phyloP scores from a whole-genome alignment of 2,329 filamentous ascomycete species.

The Epichloe sibirici region DNA sequence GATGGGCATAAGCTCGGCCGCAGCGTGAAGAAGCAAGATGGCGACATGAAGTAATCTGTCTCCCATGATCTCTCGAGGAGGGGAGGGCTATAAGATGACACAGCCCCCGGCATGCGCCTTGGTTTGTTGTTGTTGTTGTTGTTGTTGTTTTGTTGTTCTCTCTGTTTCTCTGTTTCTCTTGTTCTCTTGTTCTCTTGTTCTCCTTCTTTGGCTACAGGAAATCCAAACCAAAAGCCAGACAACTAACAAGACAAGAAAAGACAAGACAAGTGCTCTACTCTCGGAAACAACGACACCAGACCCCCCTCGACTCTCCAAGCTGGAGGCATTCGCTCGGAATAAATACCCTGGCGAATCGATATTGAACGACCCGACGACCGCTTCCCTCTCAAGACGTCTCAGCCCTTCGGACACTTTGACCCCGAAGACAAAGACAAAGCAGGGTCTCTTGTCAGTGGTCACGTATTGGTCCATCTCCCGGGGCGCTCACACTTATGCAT shows the following conservation, averaged over 20 bases:
- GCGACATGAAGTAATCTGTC: background rate
- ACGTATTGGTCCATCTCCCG: background rate
- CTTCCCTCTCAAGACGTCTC: too few relatives aligned
- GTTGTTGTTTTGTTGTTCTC: background rate
- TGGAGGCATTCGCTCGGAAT: too few relatives aligned
- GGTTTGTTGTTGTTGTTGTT: background rate
- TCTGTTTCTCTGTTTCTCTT: background rate
- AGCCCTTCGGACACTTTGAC: too few relatives aligned
- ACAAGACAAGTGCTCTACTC: too few relatives aligned
- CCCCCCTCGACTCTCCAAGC: too few relatives aligned
- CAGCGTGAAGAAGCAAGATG: background rate
- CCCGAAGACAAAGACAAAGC: background rate
- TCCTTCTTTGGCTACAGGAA: background rate
- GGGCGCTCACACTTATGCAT: background rate
- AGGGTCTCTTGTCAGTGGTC: background rate
- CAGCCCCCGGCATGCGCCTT: background rate
- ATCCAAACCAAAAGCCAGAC: background rate
- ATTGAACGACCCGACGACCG: too few relatives aligned
- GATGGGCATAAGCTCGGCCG: background rate
- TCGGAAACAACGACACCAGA: too few relatives aligned
- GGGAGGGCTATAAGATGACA: conserved; percentile 2
- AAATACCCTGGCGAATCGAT: too few relatives aligned
- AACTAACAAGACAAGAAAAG: background rate
- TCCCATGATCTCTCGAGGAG: background rate
- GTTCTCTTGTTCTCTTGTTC: background rate